These are phyloP conservation scores for Apocynum venetum DNA, from an alignment of 257 asterid genomes.

Conservation along the genomic window DNA sequence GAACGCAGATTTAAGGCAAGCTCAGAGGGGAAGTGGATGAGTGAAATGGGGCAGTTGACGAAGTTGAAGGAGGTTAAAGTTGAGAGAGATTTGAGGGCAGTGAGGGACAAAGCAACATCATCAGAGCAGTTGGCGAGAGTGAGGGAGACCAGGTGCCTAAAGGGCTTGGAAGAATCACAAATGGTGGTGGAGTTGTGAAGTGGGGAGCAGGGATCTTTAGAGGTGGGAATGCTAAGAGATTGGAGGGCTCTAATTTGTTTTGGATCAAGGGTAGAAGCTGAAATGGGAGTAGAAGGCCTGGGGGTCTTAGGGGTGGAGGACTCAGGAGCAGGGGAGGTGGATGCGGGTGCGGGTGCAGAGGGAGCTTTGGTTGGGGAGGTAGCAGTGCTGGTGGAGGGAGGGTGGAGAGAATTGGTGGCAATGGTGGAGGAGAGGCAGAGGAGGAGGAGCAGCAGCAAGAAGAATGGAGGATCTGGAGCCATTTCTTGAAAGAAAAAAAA, in stretches of 20 bases:
- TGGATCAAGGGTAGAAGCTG: slow-evolving; percentile 74
- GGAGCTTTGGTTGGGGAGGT: slow-evolving; percentile 24
- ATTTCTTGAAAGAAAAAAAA: background rate
- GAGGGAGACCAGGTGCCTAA: slow-evolving; percentile 77
- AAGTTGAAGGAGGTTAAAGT: slow-evolving; percentile 57
- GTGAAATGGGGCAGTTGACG: slow-evolving; percentile 71
- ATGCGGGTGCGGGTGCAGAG: slow-evolving; percentile 23
- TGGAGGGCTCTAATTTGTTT: slow-evolving; percentile 74
- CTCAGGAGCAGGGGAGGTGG: slow-evolving; percentile 22
- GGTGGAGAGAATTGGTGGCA: slow-evolving; percentile 17
- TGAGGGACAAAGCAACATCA: slow-evolving; percentile 54
- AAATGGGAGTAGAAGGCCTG: slow-evolving; percentile 26
- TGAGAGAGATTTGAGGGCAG: slow-evolving; percentile 74
- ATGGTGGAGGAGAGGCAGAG: slow-evolving; percentile 3
- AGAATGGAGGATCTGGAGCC: slow-evolving; percentile 10
- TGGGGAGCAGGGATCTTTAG: slow-evolving; percentile 68
- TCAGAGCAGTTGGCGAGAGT: slow-evolving; percentile 79
- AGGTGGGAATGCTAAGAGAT: slow-evolving; percentile 62
- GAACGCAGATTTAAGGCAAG: slow-evolving; percentile 53
- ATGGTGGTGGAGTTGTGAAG: slow-evolving; percentile 43
- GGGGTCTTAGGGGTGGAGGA: slow-evolving; percentile 16
- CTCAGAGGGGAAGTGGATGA: slow-evolving; percentile 60
- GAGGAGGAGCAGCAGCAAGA: background rate
- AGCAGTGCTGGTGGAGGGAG: slow-evolving; percentile 23
- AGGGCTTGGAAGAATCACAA: slow-evolving; percentile 72